Evolutionary conservation across 176 grass and related monocot species (phyloP).

Genomic region (Rhynchospora breviuscula): DNA sequence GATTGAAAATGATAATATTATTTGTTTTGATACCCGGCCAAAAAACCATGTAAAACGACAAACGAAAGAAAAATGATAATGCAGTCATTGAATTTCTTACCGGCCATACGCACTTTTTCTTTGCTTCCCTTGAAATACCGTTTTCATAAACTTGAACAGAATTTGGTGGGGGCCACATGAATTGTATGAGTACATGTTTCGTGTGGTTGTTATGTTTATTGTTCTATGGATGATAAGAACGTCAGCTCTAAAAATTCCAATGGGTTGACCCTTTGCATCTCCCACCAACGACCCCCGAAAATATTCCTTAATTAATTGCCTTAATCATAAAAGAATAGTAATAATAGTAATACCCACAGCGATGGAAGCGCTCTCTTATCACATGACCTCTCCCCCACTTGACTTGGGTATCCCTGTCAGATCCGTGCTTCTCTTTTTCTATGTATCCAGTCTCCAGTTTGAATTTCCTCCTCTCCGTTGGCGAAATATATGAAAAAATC

Average conservation of each 20-base stretch:
- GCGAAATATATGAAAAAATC: background rate
- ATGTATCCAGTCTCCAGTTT: background rate
- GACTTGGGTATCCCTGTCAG: constrained; percentile 71
- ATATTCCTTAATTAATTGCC: background rate
- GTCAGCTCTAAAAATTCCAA: constrained; percentile 55
- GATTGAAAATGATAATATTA: background rate
- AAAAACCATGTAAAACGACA: background rate
- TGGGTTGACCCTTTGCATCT: constrained; percentile 50
- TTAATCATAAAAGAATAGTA: constrained; percentile 10
- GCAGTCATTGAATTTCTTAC: constrained; percentile 1
- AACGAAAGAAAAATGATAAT: background rate
- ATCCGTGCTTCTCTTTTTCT: constrained; percentile 22
- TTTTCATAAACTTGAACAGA: background rate
- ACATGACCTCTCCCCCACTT: constrained; percentile 71
- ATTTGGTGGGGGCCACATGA: constrained; percentile 1
- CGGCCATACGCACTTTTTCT: background rate
- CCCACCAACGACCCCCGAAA: constrained; percentile 23
- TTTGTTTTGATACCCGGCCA: too few relatives aligned
- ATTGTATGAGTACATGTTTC: constrained; percentile 7
- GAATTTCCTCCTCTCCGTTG: background rate
- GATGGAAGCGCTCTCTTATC: constrained; percentile 61
- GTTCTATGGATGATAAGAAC: constrained; percentile 21
- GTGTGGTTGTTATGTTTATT: background rate
- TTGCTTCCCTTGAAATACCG: background rate
- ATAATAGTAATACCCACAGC: constrained; percentile 41